Evolutionary conservation across 73 alveolate species (phyloP).

Genomic region (Uronychia binucleata): DNA sequence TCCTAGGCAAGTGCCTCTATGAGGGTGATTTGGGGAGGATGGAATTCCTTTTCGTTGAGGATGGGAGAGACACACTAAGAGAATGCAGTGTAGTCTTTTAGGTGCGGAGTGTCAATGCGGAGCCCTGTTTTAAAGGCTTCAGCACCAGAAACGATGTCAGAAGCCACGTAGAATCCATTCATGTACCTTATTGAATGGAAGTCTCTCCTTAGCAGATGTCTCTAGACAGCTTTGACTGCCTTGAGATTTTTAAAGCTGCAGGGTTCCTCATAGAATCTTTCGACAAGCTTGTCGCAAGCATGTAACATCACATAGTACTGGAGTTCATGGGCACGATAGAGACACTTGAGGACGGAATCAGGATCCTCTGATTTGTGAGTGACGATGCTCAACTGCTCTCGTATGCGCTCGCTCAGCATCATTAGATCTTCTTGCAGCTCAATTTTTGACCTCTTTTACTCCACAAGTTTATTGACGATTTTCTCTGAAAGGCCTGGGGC

Average conservation of each 20-base stretch:
- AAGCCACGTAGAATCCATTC: background rate
- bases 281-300: background rate
- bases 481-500: slow-evolving; percentile 20
- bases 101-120: background rate
- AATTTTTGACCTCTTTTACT: slow-evolving; percentile 34
- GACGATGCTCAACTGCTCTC: background rate
- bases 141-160: background rate
- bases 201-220: background rate
- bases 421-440: slow-evolving; percentile 37
- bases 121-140: background rate
- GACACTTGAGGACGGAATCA: background rate
- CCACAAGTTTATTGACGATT: slow-evolving; percentile 37
- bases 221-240: too few relatives aligned
- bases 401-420: background rate
- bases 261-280: background rate
- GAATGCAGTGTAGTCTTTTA: background rate
- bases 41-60: background rate
- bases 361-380: background rate
- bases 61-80: background rate
- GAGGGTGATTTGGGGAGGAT: background rate
- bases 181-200: background rate
- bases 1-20: background rate
- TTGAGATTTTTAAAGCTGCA: too few relatives aligned
- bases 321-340: background rate
- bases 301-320: background rate